Evolutionary conservation across 2,329 filamentous ascomycete species (phyloP).

Genomic region (Ophiosphaerella narmari): DNA sequence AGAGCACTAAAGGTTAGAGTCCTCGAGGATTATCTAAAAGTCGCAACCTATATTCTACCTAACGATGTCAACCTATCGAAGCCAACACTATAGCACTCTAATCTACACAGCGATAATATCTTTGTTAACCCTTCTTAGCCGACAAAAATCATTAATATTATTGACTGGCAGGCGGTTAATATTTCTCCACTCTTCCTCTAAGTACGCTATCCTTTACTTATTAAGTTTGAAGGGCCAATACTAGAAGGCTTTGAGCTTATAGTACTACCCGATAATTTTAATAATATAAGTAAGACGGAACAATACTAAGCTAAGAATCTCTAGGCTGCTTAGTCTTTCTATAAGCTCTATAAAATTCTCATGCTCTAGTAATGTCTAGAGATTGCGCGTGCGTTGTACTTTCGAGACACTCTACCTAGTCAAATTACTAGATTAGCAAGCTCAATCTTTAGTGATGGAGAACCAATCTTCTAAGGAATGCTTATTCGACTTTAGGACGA

Average conservation of each 20-base stretch:
- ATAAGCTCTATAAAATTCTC: slow-evolving; percentile 22
- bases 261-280: slow-evolving; percentile 19
- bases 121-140: slow-evolving; percentile 37
- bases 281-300: slow-evolving; percentile 17
- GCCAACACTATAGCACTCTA: slow-evolving; percentile 37
- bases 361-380: slow-evolving; percentile 20
- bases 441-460: slow-evolving; percentile 23
- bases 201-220: slow-evolving; percentile 28
- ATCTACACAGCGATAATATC: slow-evolving; percentile 42
- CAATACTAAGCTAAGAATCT: slow-evolving; percentile 21
- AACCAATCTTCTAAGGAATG: slow-evolving; percentile 20
- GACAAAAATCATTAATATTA: slow-evolving; percentile 30
- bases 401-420: slow-evolving; percentile 18
- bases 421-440: slow-evolving; percentile 20
- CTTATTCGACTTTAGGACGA: slow-evolving; percentile 24
- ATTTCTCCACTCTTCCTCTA: slow-evolving; percentile 35
- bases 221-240: slow-evolving; percentile 28
- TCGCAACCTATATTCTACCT: slow-evolving; percentile 27
- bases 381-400: slow-evolving; percentile 17
- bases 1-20: slow-evolving; percentile 28
- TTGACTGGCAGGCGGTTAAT: too few relatives aligned
- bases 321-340: slow-evolving; percentile 22
- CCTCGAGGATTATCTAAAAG: slow-evolving; percentile 31
- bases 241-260: slow-evolving; percentile 19
- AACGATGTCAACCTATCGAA: slow-evolving; percentile 20